phyloP scores from a whole-genome alignment of 2,329 filamentous ascomycete species.

The Ascochyta fabae region DNA sequence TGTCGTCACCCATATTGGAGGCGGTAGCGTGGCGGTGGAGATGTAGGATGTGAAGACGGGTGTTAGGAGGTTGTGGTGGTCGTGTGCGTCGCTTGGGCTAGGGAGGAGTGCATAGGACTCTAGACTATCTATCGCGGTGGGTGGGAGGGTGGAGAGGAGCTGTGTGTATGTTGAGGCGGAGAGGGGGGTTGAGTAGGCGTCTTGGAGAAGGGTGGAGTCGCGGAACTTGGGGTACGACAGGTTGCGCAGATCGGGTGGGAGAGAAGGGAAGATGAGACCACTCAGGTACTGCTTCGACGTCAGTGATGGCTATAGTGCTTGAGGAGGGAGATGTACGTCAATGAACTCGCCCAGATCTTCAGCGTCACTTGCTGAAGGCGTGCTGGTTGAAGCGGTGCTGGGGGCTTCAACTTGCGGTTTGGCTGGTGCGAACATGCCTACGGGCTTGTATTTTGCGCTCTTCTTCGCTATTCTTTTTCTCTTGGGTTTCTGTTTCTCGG shows the following conservation, averaged over 20 bases:
- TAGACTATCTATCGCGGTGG: conserved; percentile 70
- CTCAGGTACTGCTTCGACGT: conserved; percentile 66
- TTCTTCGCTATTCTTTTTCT: conserved; percentile 48
- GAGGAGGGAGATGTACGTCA: conserved; percentile 58
- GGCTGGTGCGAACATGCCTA: conserved; percentile 12
- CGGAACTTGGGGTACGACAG: conserved; percentile 67
- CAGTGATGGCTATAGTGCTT: conserved; percentile 4
- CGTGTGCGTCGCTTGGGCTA: conserved; percentile 44
- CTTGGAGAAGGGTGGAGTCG: conserved; percentile 57
- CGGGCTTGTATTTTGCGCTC: conserved; percentile 39
- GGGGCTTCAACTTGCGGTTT: conserved; percentile 2
- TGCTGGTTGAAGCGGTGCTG: neutral
- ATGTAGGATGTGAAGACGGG: conserved; percentile 71
- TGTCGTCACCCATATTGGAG: conserved; percentile 68
- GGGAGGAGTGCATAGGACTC: conserved; percentile 68
- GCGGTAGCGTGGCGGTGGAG: conserved; percentile 62
- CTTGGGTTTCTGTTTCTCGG: conserved; percentile 54
- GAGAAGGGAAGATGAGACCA: conserved; percentile 68
- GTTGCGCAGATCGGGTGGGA: conserved; percentile 67
- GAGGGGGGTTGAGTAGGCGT: conserved; percentile 65
- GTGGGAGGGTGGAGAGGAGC: conserved; percentile 61
- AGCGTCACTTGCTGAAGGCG: conserved; percentile 50
- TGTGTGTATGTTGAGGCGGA: conserved; percentile 57
- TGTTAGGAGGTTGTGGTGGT: conserved; percentile 63
- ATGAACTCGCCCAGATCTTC: conserved; percentile 81